A percentile compares a stretch with the other conserved stretches of the same genome.
Conservation (phyloP, 108 stramenopile genomes). For the Skeletonema costatum region DNA sequence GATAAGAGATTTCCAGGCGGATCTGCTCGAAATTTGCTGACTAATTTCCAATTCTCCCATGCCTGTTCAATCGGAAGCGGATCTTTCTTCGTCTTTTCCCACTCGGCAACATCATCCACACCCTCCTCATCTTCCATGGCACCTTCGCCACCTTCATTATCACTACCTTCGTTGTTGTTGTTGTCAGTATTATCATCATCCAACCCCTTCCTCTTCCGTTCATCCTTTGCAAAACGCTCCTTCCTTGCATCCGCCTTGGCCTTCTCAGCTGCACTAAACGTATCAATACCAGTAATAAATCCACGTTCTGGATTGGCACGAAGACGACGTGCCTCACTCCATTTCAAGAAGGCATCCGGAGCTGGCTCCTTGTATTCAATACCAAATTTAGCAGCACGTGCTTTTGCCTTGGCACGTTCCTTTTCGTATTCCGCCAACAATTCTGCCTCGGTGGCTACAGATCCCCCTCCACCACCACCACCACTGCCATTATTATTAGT, state of each 20-base stretch:
- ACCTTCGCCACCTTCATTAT: conserved; percentile 40
- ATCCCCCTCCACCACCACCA: conserved; percentile 7
- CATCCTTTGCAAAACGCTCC: conserved; percentile 60
- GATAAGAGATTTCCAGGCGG: conserved; percentile 49
- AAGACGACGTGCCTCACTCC: conserved; percentile 72
- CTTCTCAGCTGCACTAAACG: conserved; percentile 60
- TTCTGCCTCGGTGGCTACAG: conserved; percentile 49
- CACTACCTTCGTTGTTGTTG: conserved; percentile 9
- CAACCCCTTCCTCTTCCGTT: conserved; percentile 25
- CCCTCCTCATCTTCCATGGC: conserved; percentile 42
- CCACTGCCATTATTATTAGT: neutral
- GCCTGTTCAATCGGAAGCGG: conserved; percentile 66
- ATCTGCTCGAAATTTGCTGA: conserved; percentile 61
- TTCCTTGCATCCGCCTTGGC: conserved; percentile 71
- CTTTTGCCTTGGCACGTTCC: conserved; percentile 68
- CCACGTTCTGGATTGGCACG: conserved; percentile 66
- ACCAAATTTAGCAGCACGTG: conserved; percentile 78
- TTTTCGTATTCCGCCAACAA: conserved; percentile 69
- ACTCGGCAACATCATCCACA: conserved; percentile 38
- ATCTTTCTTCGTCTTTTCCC: conserved; percentile 48
- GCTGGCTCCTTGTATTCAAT: conserved; percentile 70
- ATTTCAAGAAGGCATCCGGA: conserved; percentile 68
- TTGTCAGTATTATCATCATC: conserved; percentile 21
- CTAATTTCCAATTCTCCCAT: conserved; percentile 82
- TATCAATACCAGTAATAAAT: conserved; percentile 82